Percentiles rank a stretch among this genome's conserved stretches.
Evolutionary conservation across 1,284 basidiomycete genomes (phyloP).

Genomic region (Entoloma clypeatum): DNA sequence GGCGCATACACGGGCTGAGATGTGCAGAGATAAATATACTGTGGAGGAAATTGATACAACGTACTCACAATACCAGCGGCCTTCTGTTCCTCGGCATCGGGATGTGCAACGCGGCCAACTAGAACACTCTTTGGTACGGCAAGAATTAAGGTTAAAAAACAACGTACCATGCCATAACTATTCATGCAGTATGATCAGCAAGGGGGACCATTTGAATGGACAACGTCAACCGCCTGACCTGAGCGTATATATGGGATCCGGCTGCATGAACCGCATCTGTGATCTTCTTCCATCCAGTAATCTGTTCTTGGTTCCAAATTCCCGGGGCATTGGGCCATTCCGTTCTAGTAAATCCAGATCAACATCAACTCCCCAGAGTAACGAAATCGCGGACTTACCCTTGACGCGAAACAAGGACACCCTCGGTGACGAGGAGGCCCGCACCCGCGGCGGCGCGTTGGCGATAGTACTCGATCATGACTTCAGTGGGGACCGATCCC

Average conservation of each 20-base stretch:
- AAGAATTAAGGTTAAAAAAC: not conserved
- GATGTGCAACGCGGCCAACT: conserved; percentile 7
- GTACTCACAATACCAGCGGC: conserved; percentile 30
- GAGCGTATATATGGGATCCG: conserved; percentile 34
- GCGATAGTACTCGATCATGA: conserved; percentile 42
- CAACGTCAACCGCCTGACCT: conserved; percentile 19
- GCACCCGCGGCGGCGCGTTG: conserved; percentile 41
- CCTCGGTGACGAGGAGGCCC: conserved; percentile 45
- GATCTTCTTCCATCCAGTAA: conserved; percentile 37
- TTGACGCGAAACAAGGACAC: conserved; percentile 36
- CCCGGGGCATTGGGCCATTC: conserved; percentile 40
- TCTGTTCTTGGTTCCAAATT: conserved; percentile 36
- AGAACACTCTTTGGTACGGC: not conserved
- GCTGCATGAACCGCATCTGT: conserved; percentile 34
- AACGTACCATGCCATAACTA: conserved; percentile 34
- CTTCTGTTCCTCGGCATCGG: conserved; percentile 29
- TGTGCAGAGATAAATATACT: not conserved
- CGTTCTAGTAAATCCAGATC: conserved; percentile 20
- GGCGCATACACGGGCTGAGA: conserved; percentile 34
- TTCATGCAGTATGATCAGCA: not conserved
- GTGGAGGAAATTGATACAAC: not conserved
- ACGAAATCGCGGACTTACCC: conserved; percentile 37
- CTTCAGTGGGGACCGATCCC: conserved; percentile 32
- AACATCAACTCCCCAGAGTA: not conserved
- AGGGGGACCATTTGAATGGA: not conserved